Percentiles rank a stretch among this genome's conserved stretches.
Conservation (phyloP, 2,329 filamentous ascomycete genomes). For the Xylaria sp. region DNA sequence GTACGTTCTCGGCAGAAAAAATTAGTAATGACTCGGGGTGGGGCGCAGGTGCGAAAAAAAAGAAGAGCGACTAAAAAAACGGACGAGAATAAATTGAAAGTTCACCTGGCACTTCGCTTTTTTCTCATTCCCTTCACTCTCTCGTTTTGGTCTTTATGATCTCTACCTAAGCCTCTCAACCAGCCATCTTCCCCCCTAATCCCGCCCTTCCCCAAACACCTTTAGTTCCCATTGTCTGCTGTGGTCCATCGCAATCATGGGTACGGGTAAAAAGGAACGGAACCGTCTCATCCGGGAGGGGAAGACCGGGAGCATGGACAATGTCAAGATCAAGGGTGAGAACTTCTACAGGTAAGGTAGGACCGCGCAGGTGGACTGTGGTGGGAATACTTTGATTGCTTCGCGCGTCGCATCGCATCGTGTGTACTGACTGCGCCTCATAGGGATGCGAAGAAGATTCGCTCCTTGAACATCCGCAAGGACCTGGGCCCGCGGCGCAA, state of each 20-base stretch:
- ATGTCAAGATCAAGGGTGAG: slow-evolving; percentile 91
- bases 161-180: background rate
- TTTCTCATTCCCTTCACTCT: background rate
- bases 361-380: background rate
- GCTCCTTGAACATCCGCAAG: slow-evolving; percentile 84
- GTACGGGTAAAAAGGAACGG: slow-evolving; percentile 87
- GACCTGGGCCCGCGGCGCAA: slow-evolving; percentile 80
- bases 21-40: background rate
- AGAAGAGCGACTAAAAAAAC: background rate
- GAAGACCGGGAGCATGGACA: slow-evolving; percentile 76
- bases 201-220: background rate
- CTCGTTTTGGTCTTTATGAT: background rate
- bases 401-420: background rate
- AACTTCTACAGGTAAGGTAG: slow-evolving; percentile 68
- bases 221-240: slow-evolving; percentile 19
- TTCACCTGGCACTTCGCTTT: background rate
- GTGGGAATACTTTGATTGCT: background rate
- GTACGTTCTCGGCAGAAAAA: background rate
- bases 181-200: background rate
- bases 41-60: background rate
- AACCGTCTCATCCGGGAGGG: slow-evolving; percentile 78
- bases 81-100: no score
- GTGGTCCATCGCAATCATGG: slow-evolving; percentile 52
- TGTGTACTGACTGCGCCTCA: background rate
- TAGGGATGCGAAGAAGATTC: slow-evolving; percentile 71